Evolutionary conservation across 352 stramenopile species (phyloP).

Genomic region (Phytophthora pseudosyringae): DNA sequence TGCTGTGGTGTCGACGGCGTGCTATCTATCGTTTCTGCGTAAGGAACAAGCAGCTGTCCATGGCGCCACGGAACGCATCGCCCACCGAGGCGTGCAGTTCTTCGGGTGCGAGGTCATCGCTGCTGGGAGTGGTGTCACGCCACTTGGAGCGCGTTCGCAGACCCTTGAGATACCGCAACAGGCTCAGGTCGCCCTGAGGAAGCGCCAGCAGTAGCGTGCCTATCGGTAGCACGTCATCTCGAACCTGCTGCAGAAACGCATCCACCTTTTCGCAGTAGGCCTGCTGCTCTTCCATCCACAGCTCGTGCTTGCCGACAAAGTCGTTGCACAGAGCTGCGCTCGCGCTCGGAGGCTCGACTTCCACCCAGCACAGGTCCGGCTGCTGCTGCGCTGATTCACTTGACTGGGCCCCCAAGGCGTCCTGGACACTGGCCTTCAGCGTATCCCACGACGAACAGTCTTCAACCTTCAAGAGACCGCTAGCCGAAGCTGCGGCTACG

Average conservation of each 20-base stretch:
- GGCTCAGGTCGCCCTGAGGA: constrained; percentile 73
- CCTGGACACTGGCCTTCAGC: constrained; percentile 46
- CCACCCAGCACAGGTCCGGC: constrained; percentile 76
- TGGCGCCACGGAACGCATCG: constrained; percentile 69
- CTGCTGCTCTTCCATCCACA: constrained; percentile 72
- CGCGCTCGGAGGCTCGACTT: constrained; percentile 62
- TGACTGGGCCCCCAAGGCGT: constrained; percentile 15
- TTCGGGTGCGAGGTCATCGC: constrained; percentile 38
- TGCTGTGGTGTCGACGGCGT: neutral
- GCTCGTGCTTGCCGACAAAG: constrained; percentile 67
- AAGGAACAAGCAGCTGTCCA: constrained; percentile 84
- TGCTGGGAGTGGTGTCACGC: constrained; percentile 51
- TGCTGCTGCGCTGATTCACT: constrained; percentile 11
- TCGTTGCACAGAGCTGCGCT: constrained; percentile 44
- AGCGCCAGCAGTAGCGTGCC: constrained; percentile 70
- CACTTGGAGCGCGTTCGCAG: constrained; percentile 79
- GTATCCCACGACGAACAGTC: constrained; percentile 40
- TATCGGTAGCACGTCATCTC: constrained; percentile 47
- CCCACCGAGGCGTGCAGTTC: constrained; percentile 70
- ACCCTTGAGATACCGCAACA: constrained; percentile 78
- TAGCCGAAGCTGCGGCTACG: constrained; percentile 5
- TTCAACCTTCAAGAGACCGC: constrained; percentile 36
- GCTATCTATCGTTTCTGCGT: constrained; percentile 50
- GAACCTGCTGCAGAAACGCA: constrained; percentile 52
- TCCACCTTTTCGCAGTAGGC: constrained; percentile 59